Percentiles rank a stretch among this genome's conserved stretches.
These are phyloP conservation scores for Cylindrotheca fusiformis DNA, from an alignment of 108 stramenopile genomes.

Conservation along the genomic window DNA sequence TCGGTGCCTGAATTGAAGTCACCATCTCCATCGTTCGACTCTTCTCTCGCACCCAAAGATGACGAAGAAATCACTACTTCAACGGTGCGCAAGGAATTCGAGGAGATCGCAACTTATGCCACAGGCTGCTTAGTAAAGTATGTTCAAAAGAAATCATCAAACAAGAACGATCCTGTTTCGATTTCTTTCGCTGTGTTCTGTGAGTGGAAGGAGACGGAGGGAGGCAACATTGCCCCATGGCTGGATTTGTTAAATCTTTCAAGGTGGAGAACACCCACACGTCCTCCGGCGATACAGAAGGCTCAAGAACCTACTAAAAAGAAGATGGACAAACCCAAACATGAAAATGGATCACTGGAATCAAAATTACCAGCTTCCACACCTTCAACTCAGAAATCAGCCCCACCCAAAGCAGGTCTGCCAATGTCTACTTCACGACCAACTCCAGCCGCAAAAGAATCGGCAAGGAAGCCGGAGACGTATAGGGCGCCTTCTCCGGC, in stretches of 20 bases:
- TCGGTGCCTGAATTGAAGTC: conserved; percentile 46
- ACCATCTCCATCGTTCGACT: conserved; percentile 42
- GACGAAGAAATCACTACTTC: conserved; percentile 23
- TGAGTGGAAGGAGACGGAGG: conserved; percentile 81
- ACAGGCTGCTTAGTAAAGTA: conserved; percentile 61
- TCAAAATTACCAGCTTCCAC: not conserved
- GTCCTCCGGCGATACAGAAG: conserved; percentile 3
- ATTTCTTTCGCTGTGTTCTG: conserved; percentile 64
- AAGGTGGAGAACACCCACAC: conserved; percentile 60
- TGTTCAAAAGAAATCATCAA: conserved; percentile 26
- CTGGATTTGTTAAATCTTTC: conserved; percentile 77
- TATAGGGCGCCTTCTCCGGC: conserved; percentile 21
- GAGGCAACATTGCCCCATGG: conserved; percentile 80
- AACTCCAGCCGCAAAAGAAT: conserved; percentile 1
- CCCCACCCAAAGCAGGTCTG: not conserved
- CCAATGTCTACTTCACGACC: conserved; percentile 1
- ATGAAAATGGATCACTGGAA: not conserved
- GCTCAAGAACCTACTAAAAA: not conserved
- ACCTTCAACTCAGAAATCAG: not conserved
- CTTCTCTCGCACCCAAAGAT: conserved; percentile 26
- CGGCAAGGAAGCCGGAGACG: conserved; percentile 6
- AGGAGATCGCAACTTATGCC: conserved; percentile 70
- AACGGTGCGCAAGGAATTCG: conserved; percentile 57
- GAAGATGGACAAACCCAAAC: not conserved
- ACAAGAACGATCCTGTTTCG: conserved; percentile 7